Base-by-base conservation (phyloP, 352 stramenopile genomes). In the Phytopythium montanum region DNA sequence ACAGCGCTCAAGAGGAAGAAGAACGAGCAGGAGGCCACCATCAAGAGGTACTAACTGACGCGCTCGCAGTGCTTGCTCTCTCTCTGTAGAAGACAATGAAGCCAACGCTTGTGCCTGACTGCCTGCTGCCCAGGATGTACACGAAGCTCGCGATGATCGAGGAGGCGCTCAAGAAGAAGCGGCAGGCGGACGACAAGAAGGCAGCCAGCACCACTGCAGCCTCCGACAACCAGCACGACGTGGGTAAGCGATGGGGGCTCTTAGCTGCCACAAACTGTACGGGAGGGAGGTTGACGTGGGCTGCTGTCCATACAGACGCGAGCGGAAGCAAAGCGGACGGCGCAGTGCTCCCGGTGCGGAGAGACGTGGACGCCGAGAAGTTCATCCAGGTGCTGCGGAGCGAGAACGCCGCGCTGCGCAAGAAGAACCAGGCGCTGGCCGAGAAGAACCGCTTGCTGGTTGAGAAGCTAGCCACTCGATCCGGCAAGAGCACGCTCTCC, bases 141-240 rank as follows among this genome's bases (percentile, higher is more conserved):
- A 95, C 88, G 2, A 95, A 96, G 63, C 58, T 96, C 53, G 85
- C 85, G 48, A 93, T 95, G 29, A 93, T 95, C 54, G 88, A 95
- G 56, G 85, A 94, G 41, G 76, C 78, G 34, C 69, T 96, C 34
- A 90, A 87, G 68, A 93, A 90, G 58, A 94, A 85, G 54, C 67
- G 71, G 18, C 64, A 79, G 39, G 61, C 29, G 0, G 69, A 86
- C 19, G 74, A 65, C 16, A 75, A 67, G 46, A 59, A 48, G 8
- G 1, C 25, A 2, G 23, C n/a, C n/a, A n/a, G 19, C 1, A 38
- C 25, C 2, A 29, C 0, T 13, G 8, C 36, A 7, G 5, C 38
- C 2, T n/a, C 23, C 2, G 78, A 80, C 59, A 90, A 93, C 57
- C 78, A 90, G 36, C 69, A 86, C 10, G 79, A 87, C 16, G 54